These are phyloP conservation scores for Seminavis robusta DNA, from an alignment of 108 stramenopile species.

Conservation along the genomic window DNA sequence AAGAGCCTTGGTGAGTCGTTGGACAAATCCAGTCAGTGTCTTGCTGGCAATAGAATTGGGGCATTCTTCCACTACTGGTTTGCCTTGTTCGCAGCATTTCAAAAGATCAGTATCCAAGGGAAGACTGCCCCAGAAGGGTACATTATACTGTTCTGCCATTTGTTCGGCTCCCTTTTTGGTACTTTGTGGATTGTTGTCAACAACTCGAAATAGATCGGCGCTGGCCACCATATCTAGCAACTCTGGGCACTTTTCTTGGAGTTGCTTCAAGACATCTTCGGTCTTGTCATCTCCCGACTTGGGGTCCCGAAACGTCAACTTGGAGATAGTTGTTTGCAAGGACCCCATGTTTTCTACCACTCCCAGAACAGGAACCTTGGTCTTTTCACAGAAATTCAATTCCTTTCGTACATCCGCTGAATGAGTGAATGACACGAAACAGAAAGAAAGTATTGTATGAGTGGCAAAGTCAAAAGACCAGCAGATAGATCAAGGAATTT, in stretches of 20 bases:
- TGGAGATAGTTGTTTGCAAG: constrained; percentile 53
- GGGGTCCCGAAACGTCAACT: constrained; percentile 50
- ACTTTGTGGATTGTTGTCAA: too few species aligned
- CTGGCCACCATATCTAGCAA: constrained; percentile 56
- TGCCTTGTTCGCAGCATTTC: constrained; percentile 90
- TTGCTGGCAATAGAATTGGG: constrained; percentile 46
- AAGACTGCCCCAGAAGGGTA: constrained; percentile 89
- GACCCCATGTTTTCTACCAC: constrained; percentile 98
- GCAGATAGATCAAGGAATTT: too few species aligned
- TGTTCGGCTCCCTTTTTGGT: constrained; percentile 66
- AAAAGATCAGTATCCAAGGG: constrained; percentile 95
- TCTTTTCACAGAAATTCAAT: constrained; percentile 97
- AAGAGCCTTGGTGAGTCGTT: constrained; percentile 49
- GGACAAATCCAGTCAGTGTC: constrained; percentile 58
- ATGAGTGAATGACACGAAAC: too few species aligned
- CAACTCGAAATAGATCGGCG: constrained; percentile 75
- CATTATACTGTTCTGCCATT: constrained; percentile 87
- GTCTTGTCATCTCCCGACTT: constrained; percentile 46
- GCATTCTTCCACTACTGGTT: constrained; percentile 57
- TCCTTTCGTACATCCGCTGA: constrained; percentile 99
- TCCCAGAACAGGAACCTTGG: constrained; percentile 90
- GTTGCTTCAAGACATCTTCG: constrained; percentile 38
- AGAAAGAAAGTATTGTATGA: too few species aligned
- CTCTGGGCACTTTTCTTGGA: constrained; percentile 76
- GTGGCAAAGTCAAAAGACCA: too few species aligned